A percentile compares a stretch with the other conserved stretches of the same genome.
These are phyloP conservation scores for Cynara cardunculus DNA, from an alignment of 129 eudicot species.

Conservation along the genomic window DNA sequence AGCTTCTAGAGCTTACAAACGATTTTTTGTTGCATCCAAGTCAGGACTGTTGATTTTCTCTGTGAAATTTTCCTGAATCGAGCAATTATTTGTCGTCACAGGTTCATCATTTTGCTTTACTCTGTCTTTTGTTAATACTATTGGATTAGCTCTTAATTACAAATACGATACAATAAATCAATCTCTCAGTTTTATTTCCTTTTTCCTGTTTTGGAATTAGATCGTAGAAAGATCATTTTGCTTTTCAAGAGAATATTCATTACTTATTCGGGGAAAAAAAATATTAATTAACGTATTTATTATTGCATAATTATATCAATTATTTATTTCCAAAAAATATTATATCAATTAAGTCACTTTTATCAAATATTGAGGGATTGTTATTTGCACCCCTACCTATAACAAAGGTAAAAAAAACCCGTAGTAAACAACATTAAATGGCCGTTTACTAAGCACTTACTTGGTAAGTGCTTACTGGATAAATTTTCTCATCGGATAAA, in stretches of 20 bases:
- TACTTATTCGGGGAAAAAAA: not conserved
- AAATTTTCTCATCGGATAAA: no score
- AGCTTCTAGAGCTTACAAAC: not conserved
- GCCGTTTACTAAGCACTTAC: no score
- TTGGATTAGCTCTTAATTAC: not conserved
- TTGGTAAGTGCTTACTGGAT: no score
- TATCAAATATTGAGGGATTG: not conserved
- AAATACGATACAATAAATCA: not conserved
- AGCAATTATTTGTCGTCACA: not conserved
- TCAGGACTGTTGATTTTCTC: not conserved
- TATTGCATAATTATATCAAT: no score
- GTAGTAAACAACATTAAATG: no score
- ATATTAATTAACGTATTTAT: no score
- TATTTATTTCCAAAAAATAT: no score
- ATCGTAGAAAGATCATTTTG: not conserved
- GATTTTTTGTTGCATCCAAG: not conserved
- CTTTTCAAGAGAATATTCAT: not conserved
- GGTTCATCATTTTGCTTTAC: not conserved
- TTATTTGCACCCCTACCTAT: no score
- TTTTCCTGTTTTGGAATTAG: no score
- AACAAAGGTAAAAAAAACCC: no score
- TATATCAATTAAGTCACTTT: not conserved
- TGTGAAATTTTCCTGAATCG: not conserved
- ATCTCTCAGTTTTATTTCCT: not conserved
- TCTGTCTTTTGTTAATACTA: no score